Conservation (phyloP, 192 early-diverging fungal genomes). For the Radiomyces spectabilis region DNA sequence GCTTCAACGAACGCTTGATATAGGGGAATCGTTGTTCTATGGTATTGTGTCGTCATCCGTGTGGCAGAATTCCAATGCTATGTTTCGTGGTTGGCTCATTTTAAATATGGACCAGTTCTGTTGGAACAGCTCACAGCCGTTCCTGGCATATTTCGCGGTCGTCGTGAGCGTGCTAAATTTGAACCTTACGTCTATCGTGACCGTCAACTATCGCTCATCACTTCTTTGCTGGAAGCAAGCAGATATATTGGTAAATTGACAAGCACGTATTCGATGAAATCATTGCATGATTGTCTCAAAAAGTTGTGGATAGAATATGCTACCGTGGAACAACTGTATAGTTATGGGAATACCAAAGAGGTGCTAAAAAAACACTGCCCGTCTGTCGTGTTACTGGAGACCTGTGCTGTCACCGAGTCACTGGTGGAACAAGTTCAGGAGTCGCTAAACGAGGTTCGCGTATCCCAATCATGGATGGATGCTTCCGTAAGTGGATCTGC, state of each 20-base stretch:
- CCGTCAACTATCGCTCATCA: conserved; percentile 4
- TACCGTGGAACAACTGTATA: neutral
- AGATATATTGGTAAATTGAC: conserved; percentile 11
- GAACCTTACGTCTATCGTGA: conserved; percentile 13
- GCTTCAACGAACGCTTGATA: neutral
- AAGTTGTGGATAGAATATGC: neutral
- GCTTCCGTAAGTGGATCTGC: too few relatives aligned
- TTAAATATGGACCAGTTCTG: too few relatives aligned
- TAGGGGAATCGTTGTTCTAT: neutral
- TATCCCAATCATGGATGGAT: conserved; percentile 4
- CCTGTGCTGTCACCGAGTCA: conserved; percentile 11
- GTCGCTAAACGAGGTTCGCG: too few relatives aligned
- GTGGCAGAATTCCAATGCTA: too few relatives aligned
- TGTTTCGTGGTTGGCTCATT: too few relatives aligned
- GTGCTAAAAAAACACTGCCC: neutral
- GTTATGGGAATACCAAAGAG: neutral
- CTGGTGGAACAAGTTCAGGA: too few relatives aligned
- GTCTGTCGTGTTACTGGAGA: neutral
- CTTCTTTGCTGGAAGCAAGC: conserved; percentile 5
- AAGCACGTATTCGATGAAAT: too few relatives aligned
- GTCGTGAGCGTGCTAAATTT: conserved; percentile 11
- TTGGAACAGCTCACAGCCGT: neutral
- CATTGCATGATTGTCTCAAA: too few relatives aligned
- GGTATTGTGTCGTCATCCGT: too few relatives aligned
- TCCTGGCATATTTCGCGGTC: conserved; percentile 5